Evolutionary conservation across 352 stramenopile genomes (phyloP), one percentile per base, ranked within the genome.

Genomic region (Pythium rhizo-oryzae): DNA sequence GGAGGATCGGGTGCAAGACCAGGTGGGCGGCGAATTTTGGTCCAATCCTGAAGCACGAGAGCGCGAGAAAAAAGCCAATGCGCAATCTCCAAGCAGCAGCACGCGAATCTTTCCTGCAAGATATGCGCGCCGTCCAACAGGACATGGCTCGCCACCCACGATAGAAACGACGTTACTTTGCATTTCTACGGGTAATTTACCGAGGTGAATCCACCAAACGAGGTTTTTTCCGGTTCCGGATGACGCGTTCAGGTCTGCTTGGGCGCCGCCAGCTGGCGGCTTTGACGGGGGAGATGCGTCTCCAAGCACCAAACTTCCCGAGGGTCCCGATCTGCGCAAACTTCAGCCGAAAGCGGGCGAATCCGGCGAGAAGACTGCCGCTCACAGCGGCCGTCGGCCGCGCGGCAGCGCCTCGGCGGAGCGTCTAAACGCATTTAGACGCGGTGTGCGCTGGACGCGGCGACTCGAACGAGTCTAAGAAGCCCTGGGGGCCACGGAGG

Each of bases 21-120:
- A 52, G 25, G 33, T 21, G 30, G 30, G 4, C 25, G 56, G 39
- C 23, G n/a, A 54, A 37, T 59, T 65, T 67, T 67, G 28, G 12
- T 24, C 59, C 59, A 67, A 67, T 67, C 30, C 25, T 30, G 37
- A 41, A 21, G n/a, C 41, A 47, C 8, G 2, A 23, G 28, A 28
- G n/a, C 18, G 46, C 11, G 39, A 59, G 50, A 67, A 67, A 67
- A 55, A 53, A 67, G 39, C 59, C 59, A 67, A 67, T 67, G 59
- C 59, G 59, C 59, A 67, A 67, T 59, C 59, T 56, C 58, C 47
- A 67, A 67, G 59, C 59, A 67, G 59, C 59, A 13, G 15, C 2
- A 33, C 3, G 35, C 21, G 24, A 59, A 53, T 52, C 28, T 67
- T 67, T 59, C 59, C 49, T 4, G 47, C 11, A 67, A 67, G 35